phyloP scores from a whole-genome alignment of 192 early-diverging fungal species.

The Entomortierella lignicola region DNA sequence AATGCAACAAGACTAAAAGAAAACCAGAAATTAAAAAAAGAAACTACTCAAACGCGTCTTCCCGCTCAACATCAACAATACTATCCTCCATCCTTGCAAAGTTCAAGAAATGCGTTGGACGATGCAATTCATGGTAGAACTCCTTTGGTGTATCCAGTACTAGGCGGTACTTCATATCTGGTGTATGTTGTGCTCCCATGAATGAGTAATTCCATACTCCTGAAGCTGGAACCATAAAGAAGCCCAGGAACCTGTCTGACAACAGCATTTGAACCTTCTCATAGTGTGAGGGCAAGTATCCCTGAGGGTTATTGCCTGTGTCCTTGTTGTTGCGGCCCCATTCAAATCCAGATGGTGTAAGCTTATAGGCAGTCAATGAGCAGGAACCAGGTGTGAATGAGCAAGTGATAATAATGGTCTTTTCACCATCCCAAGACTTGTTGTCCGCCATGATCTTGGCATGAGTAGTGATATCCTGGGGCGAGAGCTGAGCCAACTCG shows the following conservation, averaged over 20 bases:
- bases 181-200: slow-evolving; percentile 93
- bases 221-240: slow-evolving; percentile 97
- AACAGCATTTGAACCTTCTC: slow-evolving; percentile 98
- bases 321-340: slow-evolving; percentile 97
- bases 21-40: neutral
- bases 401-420: slow-evolving; percentile 90
- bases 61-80: slow-evolving; percentile 66
- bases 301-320: slow-evolving; percentile 82
- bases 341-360: slow-evolving; percentile 96
- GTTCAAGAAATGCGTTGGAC: slow-evolving; percentile 95
- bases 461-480: slow-evolving; percentile 93
- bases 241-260: slow-evolving; percentile 96
- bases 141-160: slow-evolving; percentile 94
- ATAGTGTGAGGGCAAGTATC: slow-evolving; percentile 88
- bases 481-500: slow-evolving; percentile 87
- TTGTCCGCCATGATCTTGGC: slow-evolving; percentile 90
- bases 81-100: slow-evolving; percentile 79
- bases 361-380: slow-evolving; percentile 93
- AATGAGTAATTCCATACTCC: slow-evolving; percentile 99
- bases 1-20: too few relatives aligned
- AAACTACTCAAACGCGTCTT: slow-evolving; percentile 69
- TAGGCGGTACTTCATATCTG: slow-evolving; percentile 93
- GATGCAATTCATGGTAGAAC: slow-evolving; percentile 97
- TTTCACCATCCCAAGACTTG: slow-evolving; percentile 95
- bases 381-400: slow-evolving; percentile 99